Evolutionary conservation across 1,284 basidiomycete species (phyloP).

Genomic region (Pholiota adiposa): DNA sequence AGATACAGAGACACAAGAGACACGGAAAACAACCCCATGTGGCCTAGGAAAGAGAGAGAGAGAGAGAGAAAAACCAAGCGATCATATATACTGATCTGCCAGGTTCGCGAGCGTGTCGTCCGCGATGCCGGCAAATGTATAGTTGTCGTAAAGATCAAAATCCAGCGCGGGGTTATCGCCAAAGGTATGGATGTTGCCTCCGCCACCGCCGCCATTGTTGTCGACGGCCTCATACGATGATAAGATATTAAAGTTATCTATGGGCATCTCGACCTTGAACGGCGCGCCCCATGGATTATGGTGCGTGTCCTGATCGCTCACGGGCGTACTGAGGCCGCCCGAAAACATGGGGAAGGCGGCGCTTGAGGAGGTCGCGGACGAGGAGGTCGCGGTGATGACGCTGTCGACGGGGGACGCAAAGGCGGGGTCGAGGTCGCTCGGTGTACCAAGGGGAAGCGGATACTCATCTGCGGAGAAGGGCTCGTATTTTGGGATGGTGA

Average conservation of each 20-base stretch:
- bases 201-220: slow-evolving; percentile 12
- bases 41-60: slow-evolving; percentile 1
- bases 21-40: slow-evolving; percentile 1
- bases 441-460: slow-evolving; percentile 25
- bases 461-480: slow-evolving; percentile 31
- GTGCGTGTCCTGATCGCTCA: slow-evolving; percentile 8
- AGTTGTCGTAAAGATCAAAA: slow-evolving; percentile 36
- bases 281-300: slow-evolving; percentile 24
- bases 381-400: slow-evolving; percentile 28
- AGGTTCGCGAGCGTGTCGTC: slow-evolving; percentile 30
- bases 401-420: slow-evolving; percentile 37
- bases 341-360: slow-evolving; percentile 30
- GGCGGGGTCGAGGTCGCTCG: slow-evolving; percentile 23
- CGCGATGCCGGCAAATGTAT: slow-evolving; percentile 30
- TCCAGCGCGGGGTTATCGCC: slow-evolving; percentile 31
- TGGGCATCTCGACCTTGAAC: slow-evolving; percentile 31
- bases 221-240: slow-evolving; percentile 30
- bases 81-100: slow-evolving; percentile 23
- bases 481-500: slow-evolving; percentile 13
- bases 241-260: slow-evolving; percentile 29
- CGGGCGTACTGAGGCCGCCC: slow-evolving; percentile 16
- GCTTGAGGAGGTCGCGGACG: slow-evolving; percentile 31
- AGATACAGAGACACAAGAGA: neutral
- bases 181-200: slow-evolving; percentile 20
- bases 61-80: neutral